Percentiles rank a stretch among this genome's conserved stretches.
Conservation (phyloP, 2,329 filamentous ascomycete genomes). For the Basipetospora chlamydospora region DNA sequence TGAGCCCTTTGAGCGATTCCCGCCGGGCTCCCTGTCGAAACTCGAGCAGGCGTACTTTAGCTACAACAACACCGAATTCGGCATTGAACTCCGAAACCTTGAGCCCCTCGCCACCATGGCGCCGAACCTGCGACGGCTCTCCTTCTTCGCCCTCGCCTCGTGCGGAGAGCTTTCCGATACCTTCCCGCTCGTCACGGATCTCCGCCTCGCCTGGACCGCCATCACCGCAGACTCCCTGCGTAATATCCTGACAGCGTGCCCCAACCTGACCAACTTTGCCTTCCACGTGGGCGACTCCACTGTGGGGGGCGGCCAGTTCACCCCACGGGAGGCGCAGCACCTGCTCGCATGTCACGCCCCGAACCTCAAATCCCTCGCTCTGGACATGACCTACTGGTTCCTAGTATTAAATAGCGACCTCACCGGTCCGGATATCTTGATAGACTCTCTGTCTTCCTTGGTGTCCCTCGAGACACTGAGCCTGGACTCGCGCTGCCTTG, state of each 20-base stretch:
- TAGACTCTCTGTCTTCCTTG: background rate
- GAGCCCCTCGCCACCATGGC: background rate
- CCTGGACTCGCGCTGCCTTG: conserved; percentile 1
- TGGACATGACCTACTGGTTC: background rate
- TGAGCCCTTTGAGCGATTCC: background rate
- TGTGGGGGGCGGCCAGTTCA: conserved; percentile 2
- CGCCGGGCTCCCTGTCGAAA: background rate
- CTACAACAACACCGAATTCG: background rate
- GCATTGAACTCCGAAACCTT: background rate
- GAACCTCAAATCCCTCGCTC: background rate
- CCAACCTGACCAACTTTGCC: background rate
- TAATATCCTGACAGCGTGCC: background rate
- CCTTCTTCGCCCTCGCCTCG: background rate
- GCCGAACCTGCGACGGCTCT: background rate
- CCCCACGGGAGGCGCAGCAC: background rate
- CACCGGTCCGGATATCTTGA: background rate
- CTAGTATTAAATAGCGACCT: background rate
- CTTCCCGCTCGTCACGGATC: conserved; percentile 1
- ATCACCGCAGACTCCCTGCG: background rate
- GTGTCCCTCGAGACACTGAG: background rate
- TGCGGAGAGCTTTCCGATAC: background rate
- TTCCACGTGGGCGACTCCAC: background rate
- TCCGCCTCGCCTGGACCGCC: background rate
- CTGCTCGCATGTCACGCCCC: background rate
- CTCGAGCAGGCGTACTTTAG: background rate